Conservation (phyloP, 768 basidiomycete species). For the Rhizopogon sp. region DNA sequence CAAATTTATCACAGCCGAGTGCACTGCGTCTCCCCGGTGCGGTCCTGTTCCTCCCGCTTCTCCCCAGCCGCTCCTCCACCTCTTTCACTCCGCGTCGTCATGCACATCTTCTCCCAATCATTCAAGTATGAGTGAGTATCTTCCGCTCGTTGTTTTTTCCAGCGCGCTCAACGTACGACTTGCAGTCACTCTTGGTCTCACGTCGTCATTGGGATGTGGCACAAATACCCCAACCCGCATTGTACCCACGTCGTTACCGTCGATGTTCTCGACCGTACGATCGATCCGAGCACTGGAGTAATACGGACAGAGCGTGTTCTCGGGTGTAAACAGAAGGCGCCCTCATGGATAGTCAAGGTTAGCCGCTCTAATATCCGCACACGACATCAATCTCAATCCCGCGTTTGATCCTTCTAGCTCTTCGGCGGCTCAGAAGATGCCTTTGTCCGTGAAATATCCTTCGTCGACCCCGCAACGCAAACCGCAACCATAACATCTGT, state of each 20-base stretch:
- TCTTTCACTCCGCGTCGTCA: constrained; percentile 31
- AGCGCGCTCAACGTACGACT: constrained; percentile 7
- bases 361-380: constrained; percentile 19
- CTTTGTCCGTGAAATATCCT: constrained; percentile 91
- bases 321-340: constrained; percentile 90
- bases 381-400: constrained; percentile 1
- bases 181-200: constrained; percentile 84
- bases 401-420: constrained; percentile 40
- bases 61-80: no score
- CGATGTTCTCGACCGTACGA: constrained; percentile 80
- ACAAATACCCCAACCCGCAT: constrained; percentile 93
- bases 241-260: constrained; percentile 85
- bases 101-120: constrained; percentile 87
- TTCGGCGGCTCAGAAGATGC: constrained; percentile 94
- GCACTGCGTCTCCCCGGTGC: neutral
- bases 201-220: constrained; percentile 91
- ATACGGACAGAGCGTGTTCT: constrained; percentile 88
- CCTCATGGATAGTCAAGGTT: constrained; percentile 91
- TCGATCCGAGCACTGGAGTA: constrained; percentile 81
- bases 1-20: constrained; percentile 8
- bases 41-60: constrained; percentile 11
- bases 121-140: constrained; percentile 76
- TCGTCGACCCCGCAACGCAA: constrained; percentile 80
- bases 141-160: constrained; percentile 1
- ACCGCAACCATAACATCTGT: constrained; percentile 83